Conservation (phyloP, 129 eudicot species). For the Centaurea solstitialis region DNA sequence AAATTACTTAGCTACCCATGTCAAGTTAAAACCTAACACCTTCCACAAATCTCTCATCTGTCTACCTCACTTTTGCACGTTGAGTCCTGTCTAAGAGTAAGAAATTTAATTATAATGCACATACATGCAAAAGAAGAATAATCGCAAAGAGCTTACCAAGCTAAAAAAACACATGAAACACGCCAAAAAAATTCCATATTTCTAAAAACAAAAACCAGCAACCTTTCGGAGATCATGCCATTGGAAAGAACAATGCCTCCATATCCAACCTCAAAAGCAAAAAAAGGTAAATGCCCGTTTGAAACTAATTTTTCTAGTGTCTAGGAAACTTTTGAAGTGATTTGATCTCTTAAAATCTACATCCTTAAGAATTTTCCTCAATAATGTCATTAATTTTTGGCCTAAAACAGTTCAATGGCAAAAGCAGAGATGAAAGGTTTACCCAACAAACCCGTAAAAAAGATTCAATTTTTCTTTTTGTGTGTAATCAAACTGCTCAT, state of each 20-base stretch:
- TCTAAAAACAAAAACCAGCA: background rate
- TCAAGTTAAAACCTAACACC: background rate
- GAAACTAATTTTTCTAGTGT: background rate
- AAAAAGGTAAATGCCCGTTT: background rate
- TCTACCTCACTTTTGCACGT: background rate
- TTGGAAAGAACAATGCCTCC: background rate
- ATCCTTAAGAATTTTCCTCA: background rate
- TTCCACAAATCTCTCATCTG: background rate
- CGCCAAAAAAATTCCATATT: background rate
- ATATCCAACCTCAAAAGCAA: background rate
- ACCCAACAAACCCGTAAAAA: background rate
- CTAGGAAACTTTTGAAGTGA: background rate
- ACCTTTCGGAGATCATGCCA: background rate
- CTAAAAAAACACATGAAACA: background rate
- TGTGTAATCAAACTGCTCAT: background rate
- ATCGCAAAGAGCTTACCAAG: background rate
- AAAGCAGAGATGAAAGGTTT: background rate
- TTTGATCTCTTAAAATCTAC: background rate
- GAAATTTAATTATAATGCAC: background rate
- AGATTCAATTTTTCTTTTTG: background rate
- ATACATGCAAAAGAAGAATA: no score
- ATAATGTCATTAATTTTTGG: background rate
- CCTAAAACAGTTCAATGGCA: background rate
- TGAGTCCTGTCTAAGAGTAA: background rate
- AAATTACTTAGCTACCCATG: background rate